These are phyloP conservation scores for Fonsecaea pedrosoi DNA, from an alignment of 2,329 filamentous ascomycete species.

Conservation along the genomic window DNA sequence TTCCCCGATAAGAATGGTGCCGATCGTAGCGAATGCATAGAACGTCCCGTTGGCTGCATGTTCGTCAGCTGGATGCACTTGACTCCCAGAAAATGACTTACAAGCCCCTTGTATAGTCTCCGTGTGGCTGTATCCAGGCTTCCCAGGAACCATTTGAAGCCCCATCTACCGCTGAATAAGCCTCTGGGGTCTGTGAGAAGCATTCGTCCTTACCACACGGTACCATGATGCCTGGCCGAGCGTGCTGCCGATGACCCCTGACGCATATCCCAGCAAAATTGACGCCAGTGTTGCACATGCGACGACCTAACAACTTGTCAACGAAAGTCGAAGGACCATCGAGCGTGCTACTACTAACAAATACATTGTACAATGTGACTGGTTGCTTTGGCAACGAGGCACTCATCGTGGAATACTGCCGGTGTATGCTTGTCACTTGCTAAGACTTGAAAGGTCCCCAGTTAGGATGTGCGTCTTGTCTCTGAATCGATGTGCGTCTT, in stretches of 20 bases:
- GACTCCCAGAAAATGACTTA: too few relatives aligned
- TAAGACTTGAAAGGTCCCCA: too few relatives aligned
- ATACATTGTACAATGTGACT: too few relatives aligned
- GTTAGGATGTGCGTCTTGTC: too few relatives aligned
- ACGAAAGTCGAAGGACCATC: too few relatives aligned
- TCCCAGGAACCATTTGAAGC: not conserved
- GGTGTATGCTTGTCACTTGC: too few relatives aligned
- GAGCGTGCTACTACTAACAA: too few relatives aligned
- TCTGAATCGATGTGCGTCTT: too few relatives aligned
- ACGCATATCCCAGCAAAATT: not conserved
- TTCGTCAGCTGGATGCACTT: not conserved
- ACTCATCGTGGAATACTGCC: too few relatives aligned
- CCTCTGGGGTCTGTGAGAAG: too few relatives aligned
- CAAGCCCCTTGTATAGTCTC: not conserved
- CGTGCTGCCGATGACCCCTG: not conserved
- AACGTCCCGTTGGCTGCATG: constrained; percentile 5
- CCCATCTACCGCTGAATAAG: not conserved
- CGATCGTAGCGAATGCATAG: constrained; percentile 13
- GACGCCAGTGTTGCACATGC: not conserved
- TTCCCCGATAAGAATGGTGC: not conserved
- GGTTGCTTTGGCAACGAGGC: too few relatives aligned
- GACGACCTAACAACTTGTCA: not conserved
- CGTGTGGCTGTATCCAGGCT: not conserved
- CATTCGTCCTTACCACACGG: too few relatives aligned
- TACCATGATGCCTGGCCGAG: not conserved